These are phyloP conservation scores for Kazachstania africana DNA, from an alignment of 805 yeast genomes.

Conservation along the genomic window DNA sequence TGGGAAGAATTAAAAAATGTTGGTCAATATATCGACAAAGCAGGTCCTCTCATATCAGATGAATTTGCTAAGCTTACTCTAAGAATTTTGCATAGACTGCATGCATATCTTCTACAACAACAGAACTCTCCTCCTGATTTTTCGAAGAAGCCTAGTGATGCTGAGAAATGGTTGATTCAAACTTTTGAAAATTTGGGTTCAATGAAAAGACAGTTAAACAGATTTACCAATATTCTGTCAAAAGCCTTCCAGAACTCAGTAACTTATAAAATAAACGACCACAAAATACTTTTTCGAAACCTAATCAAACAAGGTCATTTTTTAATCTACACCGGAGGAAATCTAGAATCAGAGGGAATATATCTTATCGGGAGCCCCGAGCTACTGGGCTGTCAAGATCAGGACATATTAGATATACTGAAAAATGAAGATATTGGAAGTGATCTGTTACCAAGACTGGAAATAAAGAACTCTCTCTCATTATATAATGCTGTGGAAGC, in stretches of 20 bases:
- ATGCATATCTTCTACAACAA: slow-evolving; percentile 62
- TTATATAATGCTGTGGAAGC: slow-evolving; percentile 17
- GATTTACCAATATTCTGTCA: slow-evolving; percentile 60
- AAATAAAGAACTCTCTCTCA: slow-evolving; percentile 19
- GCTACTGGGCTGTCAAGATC: slow-evolving; percentile 28
- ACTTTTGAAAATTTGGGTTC: slow-evolving; percentile 63
- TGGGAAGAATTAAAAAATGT: slow-evolving; percentile 70
- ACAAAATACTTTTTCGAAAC: slow-evolving; percentile 41
- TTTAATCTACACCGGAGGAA: slow-evolving; percentile 56
- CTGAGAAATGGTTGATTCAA: slow-evolving; percentile 56
- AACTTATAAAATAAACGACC: slow-evolving; percentile 43
- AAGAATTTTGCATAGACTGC: slow-evolving; percentile 55
- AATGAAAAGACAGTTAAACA: slow-evolving; percentile 66
- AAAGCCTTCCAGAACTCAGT: slow-evolving; percentile 65
- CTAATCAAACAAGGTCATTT: slow-evolving; percentile 61
- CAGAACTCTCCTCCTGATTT: slow-evolving; percentile 46
- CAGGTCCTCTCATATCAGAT: slow-evolving; percentile 70
- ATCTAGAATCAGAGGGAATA: slow-evolving; percentile 60
- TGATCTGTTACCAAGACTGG: slow-evolving; percentile 28
- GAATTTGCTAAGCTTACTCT: slow-evolving; percentile 57
- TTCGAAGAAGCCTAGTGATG: slow-evolving; percentile 25
- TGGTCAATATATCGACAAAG: slow-evolving; percentile 70
- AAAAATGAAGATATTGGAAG: slow-evolving; percentile 42
- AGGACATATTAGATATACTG: slow-evolving; percentile 34
- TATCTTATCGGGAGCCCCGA: slow-evolving; percentile 65